Conservation (phyloP, 192 early-diverging fungal genomes). For the Backusella mclennaniae region DNA sequence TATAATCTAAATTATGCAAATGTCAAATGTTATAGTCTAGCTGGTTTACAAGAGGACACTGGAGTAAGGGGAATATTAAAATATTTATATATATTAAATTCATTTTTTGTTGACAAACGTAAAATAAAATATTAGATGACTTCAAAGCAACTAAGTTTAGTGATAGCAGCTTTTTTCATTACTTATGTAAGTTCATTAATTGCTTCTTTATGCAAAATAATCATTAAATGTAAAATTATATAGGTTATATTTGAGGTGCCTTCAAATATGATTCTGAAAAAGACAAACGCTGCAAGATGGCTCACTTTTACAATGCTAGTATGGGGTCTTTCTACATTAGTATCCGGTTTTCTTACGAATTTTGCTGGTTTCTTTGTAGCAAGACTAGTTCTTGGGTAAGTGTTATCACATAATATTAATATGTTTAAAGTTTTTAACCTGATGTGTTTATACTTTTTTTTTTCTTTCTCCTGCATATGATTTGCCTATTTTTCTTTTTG, state of each 20-base stretch:
- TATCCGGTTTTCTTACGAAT: conserved; percentile 58
- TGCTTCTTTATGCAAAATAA: neutral
- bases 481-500: neutral
- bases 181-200: conserved; percentile 14
- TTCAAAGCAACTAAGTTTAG: neutral
- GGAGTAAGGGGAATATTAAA: neutral
- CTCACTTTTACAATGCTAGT: conserved; percentile 59
- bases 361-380: conserved; percentile 43
- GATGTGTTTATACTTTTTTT: neutral
- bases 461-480: neutral
- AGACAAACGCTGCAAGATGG: conserved; percentile 56
- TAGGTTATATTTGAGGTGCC: conserved; percentile 80
- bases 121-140: neutral
- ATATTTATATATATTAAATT: neutral
- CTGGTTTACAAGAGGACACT: conserved; percentile 20
- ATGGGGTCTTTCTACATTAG: conserved; percentile 68
- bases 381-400: conserved; percentile 44
- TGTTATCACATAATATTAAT: neutral
- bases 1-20: neutral
- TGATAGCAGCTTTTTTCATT: conserved; percentile 14
- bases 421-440: neutral
- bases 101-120: neutral
- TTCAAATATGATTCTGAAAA: conserved; percentile 71
- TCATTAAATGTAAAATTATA: conserved; percentile 51
- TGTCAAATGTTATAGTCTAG: neutral